Evolutionary conservation across 768 basidiomycete genomes (phyloP), one percentile per base, ranked within the genome.

Genomic region (Boletus sp.): DNA sequence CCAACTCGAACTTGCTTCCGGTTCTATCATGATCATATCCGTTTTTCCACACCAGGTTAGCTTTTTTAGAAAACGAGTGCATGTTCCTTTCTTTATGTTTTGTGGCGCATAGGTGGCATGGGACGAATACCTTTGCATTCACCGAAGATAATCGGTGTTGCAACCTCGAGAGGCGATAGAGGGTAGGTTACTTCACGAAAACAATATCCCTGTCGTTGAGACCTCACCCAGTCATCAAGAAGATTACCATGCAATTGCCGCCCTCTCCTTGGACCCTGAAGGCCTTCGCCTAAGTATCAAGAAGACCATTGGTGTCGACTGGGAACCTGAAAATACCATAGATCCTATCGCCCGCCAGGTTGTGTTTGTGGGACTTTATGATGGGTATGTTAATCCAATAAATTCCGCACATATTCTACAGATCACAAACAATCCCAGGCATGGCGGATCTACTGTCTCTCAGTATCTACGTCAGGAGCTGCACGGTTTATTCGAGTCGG

Each of bases 361-460:
- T 7, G 80, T 92, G 6, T 94, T 91, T 63, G 83, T 93, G 37
- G 94, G 94, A 32, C 87, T 97, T 55, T 97, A 94, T 69, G 94
- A 97, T 56, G 94, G 94, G 91, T 91, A 64, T 55, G 80, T 50
- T 32, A 35, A n/a, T 44, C 32, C 49, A 8, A 10, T 29, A 18
- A 36, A 18, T 45, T 45, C 29, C 15, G 0, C 12, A 15, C 14
- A 14, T 17, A 35, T 48, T 12, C 3, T 54, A 57, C 56, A 59
- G 47, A 40, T 44, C 15, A 33, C n/a, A n/a, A 53, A 54, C n/a
- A 24, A 24, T 37, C n/a, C 30, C 56, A 94, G 92, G 8, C 94
- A 97, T 66, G 94, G 94, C 7, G 94, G 94, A 9, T 87, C 87
- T n/a, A 87, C 87, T 10, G 93, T 95, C 17, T 89, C 94, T 3